Conservation (phyloP, 2,329 filamentous ascomycete genomes). For the Exophiala spinifera region DNA sequence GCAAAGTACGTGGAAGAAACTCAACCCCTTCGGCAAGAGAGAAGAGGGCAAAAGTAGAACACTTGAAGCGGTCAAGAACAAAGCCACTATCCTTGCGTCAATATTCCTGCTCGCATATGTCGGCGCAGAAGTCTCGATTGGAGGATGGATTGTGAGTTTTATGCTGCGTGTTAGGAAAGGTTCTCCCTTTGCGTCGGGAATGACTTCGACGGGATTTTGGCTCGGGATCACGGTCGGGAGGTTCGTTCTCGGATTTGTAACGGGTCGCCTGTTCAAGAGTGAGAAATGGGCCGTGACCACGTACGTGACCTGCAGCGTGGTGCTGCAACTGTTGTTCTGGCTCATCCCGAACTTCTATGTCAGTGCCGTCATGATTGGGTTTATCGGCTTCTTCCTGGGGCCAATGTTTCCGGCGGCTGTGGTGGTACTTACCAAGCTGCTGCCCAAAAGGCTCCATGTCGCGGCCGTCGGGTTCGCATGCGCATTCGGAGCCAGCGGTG, state of each 20-base stretch:
- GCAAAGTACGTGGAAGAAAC: conserved; percentile 46
- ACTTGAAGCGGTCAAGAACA: conserved; percentile 33
- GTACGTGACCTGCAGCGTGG: conserved; percentile 63
- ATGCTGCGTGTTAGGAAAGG: conserved; percentile 73
- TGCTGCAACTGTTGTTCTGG: conserved; percentile 71
- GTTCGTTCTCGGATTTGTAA: conserved; percentile 68
- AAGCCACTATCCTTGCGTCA: conserved; percentile 66
- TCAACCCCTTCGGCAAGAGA: conserved; percentile 68
- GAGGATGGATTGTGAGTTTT: conserved; percentile 76
- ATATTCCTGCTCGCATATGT: conserved; percentile 76
- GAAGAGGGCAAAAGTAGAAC: conserved; percentile 60
- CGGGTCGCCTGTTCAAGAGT: conserved; percentile 61
- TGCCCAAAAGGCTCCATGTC: conserved; percentile 24
- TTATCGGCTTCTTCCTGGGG: conserved; percentile 74
- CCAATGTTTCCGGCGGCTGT: conserved; percentile 63
- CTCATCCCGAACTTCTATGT: conserved; percentile 69
- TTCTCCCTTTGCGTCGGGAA: conserved; percentile 66
- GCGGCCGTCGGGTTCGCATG: conserved; percentile 49
- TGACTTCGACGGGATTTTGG: conserved; percentile 72
- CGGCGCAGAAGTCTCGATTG: conserved; percentile 67
- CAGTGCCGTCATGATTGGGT: conserved; percentile 64
- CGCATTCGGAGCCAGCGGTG: conserved; percentile 71
- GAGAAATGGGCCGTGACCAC: conserved; percentile 60
- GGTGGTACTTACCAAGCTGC: conserved; percentile 23
- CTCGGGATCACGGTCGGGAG: conserved; percentile 71